A percentile compares a stretch with the other conserved stretches of the same genome.
These are phyloP conservation scores for Chrysoporthe puriensis DNA, from an alignment of 2,329 filamentous ascomycete genomes.

Conservation along the genomic window DNA sequence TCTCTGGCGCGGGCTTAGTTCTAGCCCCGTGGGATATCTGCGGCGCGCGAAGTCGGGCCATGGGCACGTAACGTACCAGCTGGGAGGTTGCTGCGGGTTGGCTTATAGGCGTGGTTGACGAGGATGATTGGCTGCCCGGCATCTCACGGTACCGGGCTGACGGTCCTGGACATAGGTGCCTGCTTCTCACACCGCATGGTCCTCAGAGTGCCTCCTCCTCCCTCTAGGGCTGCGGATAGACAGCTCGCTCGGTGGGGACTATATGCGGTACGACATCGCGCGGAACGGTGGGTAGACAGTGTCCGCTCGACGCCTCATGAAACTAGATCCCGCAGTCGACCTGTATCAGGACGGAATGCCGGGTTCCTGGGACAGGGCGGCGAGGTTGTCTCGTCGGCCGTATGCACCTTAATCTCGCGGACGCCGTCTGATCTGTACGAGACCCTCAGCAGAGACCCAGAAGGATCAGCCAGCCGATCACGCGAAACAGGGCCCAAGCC, in stretches of 20 bases:
- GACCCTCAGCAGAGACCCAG: neutral
- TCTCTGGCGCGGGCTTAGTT: no score
- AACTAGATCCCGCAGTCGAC: neutral
- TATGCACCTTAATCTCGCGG: neutral
- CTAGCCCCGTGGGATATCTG: neutral
- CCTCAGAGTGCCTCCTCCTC: constrained; percentile 17
- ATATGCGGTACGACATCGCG: constrained; percentile 14
- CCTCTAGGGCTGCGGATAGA: neutral
- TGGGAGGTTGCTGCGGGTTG: neutral
- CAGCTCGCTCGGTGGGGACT: constrained; percentile 7
- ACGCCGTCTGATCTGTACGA: neutral
- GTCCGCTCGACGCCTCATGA: neutral
- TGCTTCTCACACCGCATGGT: constrained; percentile 17
- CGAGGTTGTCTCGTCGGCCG: neutral
- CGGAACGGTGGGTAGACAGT: constrained; percentile 26
- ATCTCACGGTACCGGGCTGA: neutral
- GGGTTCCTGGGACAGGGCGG: neutral
- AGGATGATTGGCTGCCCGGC: neutral
- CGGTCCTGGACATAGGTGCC: neutral
- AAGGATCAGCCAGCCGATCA: neutral
- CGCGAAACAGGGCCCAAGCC: neutral
- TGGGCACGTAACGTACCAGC: constrained; percentile 1
- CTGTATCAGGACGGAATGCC: neutral
- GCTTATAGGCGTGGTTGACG: no score
- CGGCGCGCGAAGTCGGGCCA: no score